Conservation (phyloP, 768 basidiomycete genomes). For the Lanmaoa pseudosensibilis region DNA sequence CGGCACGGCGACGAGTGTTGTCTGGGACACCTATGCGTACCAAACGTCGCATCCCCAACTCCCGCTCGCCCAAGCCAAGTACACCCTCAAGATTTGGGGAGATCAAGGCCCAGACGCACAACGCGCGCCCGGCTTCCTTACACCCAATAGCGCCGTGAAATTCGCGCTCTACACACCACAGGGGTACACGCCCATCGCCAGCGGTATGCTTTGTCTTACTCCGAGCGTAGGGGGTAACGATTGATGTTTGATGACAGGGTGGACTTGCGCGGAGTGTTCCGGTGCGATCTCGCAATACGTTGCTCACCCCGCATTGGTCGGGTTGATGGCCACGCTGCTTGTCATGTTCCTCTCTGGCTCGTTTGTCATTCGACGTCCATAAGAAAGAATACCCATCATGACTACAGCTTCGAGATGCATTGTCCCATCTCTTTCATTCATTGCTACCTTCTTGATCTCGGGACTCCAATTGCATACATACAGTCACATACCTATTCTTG, state of each 20-base stretch:
- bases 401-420: background rate
- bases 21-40: constrained; percentile 62
- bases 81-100: constrained; percentile 58
- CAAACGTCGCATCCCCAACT: constrained; percentile 44
- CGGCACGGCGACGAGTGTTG: constrained; percentile 48
- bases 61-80: constrained; percentile 57
- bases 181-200: constrained; percentile 46
- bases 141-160: constrained; percentile 48
- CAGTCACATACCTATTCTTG: background rate
- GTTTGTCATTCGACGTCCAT: constrained; percentile 7
- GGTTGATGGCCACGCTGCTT: constrained; percentile 19
- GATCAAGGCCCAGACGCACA: constrained; percentile 52
- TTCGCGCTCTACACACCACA: constrained; percentile 62
- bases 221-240: background rate
- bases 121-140: constrained; percentile 48
- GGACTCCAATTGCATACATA: background rate
- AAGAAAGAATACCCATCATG: background rate
- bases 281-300: constrained; percentile 17
- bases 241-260: constrained; percentile 10
- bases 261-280: constrained; percentile 21
- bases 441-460: background rate
- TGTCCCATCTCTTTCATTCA: background rate
- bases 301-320: constrained; percentile 14
- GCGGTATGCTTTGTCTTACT: constrained; percentile 27
- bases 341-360: constrained; percentile 20